phyloP scores from a whole-genome alignment of 768 basidiomycete genomes.

The Clavaria fumosa region DNA sequence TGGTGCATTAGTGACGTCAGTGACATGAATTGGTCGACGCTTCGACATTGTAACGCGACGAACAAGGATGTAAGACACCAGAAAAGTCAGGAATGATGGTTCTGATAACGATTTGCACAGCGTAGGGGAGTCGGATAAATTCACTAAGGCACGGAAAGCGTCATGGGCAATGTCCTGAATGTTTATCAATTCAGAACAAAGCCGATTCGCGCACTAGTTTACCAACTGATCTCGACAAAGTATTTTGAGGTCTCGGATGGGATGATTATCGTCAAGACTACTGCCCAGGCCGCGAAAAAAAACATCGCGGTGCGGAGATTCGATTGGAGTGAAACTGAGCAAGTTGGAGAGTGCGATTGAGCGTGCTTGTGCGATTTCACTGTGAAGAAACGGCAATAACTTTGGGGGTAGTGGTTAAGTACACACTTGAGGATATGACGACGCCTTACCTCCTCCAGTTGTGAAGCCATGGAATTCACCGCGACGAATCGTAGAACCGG shows the following conservation, averaged over 20 bases:
- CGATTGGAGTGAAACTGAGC: slow-evolving; percentile 60
- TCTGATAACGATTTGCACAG: slow-evolving; percentile 57
- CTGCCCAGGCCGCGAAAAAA: slow-evolving; percentile 51
- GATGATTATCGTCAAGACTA: slow-evolving; percentile 44
- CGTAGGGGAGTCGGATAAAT: slow-evolving; percentile 73
- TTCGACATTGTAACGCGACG: slow-evolving; percentile 17
- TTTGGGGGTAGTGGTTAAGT: too few relatives aligned
- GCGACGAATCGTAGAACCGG: too few relatives aligned
- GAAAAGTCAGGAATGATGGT: slow-evolving; percentile 54
- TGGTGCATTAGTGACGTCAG: slow-evolving; percentile 7
- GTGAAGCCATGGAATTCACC: too few relatives aligned
- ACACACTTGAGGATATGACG: too few relatives aligned
- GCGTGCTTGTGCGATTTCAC: slow-evolving; percentile 76
- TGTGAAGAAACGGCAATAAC: slow-evolving; percentile 74
- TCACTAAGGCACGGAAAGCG: slow-evolving; percentile 87
- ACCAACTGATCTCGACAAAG: slow-evolving; percentile 84
- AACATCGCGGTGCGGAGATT: slow-evolving; percentile 54
- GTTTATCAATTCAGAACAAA: slow-evolving; percentile 1
- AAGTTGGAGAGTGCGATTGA: slow-evolving; percentile 78
- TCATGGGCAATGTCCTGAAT: slow-evolving; percentile 78
- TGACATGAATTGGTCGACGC: background rate
- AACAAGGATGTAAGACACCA: slow-evolving; percentile 85
- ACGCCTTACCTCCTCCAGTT: too few relatives aligned
- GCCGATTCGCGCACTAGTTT: slow-evolving; percentile 9
- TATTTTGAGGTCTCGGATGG: slow-evolving; percentile 69